phyloP scores from a whole-genome alignment of 2,329 filamentous ascomycete species.

The Colletotrichum theobromicola region DNA sequence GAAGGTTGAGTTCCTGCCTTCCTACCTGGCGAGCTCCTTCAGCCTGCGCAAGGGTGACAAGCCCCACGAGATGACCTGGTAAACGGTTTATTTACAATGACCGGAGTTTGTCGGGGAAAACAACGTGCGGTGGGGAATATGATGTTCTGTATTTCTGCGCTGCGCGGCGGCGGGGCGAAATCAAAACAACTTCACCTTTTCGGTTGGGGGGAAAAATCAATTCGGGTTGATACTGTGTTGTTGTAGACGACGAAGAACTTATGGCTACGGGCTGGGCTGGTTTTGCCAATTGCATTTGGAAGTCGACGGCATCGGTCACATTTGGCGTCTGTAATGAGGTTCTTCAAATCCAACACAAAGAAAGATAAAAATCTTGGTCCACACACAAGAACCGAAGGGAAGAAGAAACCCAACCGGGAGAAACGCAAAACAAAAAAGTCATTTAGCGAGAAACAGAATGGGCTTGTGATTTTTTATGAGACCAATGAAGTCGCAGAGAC shows the following conservation, averaged over 20 bases:
- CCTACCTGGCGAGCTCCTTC: slow-evolving; percentile 96
- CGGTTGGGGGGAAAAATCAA: slow-evolving; percentile 5
- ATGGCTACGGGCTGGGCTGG: slow-evolving; percentile 47
- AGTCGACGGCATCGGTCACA: slow-evolving; percentile 69
- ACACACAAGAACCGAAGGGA: not conserved
- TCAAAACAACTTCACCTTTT: not conserved
- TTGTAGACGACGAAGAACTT: slow-evolving; percentile 23
- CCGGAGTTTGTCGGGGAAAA: not conserved
- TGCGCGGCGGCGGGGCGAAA: slow-evolving; percentile 1
- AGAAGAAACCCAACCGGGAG: not conserved
- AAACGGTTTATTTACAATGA: slow-evolving; percentile 49
- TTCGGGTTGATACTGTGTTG: slow-evolving; percentile 16
- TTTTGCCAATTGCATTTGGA: slow-evolving; percentile 71
- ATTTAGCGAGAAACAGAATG: slow-evolving; percentile 14
- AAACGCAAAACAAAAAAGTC: slow-evolving; percentile 6
- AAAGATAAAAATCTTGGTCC: slow-evolving; percentile 43
- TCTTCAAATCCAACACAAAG: slow-evolving; percentile 57
- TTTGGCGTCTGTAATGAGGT: slow-evolving; percentile 72
- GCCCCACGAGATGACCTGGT: slow-evolving; percentile 99
- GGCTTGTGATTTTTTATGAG: not conserved
- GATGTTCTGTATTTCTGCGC: slow-evolving; percentile 6
- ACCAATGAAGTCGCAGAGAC: not conserved
- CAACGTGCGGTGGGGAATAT: not conserved
- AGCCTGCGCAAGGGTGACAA: slow-evolving; percentile 99
- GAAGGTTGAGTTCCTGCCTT: slow-evolving; percentile 93